Evolutionary conservation across 495 filamentous ascomycete genomes (phyloP).

Genomic region (Xylaria acuta): DNA sequence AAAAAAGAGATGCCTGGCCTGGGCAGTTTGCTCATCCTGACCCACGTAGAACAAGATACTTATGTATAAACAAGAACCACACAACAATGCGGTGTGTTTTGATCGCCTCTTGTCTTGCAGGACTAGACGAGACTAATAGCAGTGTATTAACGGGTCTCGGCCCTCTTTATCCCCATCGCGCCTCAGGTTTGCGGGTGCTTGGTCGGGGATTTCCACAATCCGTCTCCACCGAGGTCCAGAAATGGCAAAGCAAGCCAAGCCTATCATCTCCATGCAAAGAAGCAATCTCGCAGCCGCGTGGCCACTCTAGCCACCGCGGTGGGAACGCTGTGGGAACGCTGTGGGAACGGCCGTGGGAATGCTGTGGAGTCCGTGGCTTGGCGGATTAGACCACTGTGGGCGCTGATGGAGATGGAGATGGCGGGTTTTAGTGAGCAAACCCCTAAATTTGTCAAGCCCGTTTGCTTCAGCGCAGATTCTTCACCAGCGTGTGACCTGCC

Average conservation of each 20-base stretch:
- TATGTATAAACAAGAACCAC: too few relatives aligned
- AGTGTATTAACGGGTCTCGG: constrained; percentile 1
- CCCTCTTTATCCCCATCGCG: constrained; percentile 9
- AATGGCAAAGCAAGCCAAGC: constrained; percentile 16
- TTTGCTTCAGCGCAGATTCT: constrained; percentile 23
- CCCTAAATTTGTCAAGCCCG: constrained; percentile 19
- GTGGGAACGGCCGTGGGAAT: too few relatives aligned
- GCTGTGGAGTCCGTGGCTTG: background rate
- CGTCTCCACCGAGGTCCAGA: constrained; percentile 4
- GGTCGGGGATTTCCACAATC: constrained; percentile 2
- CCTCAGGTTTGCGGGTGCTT: background rate
- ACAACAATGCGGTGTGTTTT: background rate
- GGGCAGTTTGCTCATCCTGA: background rate
- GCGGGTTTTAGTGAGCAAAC: constrained; percentile 20
- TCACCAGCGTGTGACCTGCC: constrained; percentile 17
- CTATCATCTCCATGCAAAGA: constrained; percentile 18
- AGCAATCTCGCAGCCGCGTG: constrained; percentile 20
- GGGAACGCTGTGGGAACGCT: background rate
- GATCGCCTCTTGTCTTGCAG: background rate
- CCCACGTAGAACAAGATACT: background rate
- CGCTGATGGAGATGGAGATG: background rate
- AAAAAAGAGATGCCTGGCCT: background rate
- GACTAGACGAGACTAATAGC: background rate
- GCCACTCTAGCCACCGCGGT: constrained; percentile 17
- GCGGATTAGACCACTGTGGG: background rate